Evolutionary conservation across 192 early-diverging fungal genomes (phyloP).

Genomic region (Coemansia sp.): DNA sequence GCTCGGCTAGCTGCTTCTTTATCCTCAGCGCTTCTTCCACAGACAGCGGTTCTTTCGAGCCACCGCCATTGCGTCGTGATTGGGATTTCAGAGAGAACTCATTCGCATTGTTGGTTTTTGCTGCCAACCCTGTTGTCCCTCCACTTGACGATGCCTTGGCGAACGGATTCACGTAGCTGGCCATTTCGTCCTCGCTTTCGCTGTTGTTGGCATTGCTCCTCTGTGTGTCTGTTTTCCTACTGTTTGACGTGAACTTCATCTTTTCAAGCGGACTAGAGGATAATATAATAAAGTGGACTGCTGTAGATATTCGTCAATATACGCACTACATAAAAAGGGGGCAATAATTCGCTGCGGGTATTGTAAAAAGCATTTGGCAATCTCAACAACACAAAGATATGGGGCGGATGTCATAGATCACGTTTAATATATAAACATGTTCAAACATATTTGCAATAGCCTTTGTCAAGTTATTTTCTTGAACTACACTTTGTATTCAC

Average conservation of each 20-base stretch:
- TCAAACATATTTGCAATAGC: too few species aligned
- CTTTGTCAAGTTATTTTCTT: too few species aligned
- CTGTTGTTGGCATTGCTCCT: neutral
- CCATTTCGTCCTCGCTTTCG: slow-evolving; percentile 5
- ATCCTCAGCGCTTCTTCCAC: slow-evolving; percentile 45
- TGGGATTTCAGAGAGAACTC: neutral
- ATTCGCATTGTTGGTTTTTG: neutral
- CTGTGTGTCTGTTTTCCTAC: neutral
- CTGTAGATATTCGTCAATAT: too few species aligned
- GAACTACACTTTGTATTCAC: too few species aligned
- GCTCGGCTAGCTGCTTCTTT: slow-evolving; percentile 29
- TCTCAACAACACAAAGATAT: too few species aligned
- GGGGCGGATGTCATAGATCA: too few species aligned
- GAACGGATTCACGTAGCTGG: slow-evolving; percentile 6
- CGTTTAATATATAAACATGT: too few species aligned
- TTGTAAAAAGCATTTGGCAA: too few species aligned
- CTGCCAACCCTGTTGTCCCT: neutral
- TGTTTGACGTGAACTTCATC: slow-evolving; percentile 4
- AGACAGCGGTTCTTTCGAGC: slow-evolving; percentile 29
- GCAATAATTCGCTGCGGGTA: too few species aligned
- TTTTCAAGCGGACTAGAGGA: neutral
- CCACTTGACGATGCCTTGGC: neutral
- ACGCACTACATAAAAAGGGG: too few species aligned
- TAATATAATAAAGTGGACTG: too few species aligned
- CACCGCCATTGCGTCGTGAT: neutral